phyloP scores from a whole-genome alignment of 1,284 basidiomycete genomes.

The Heimioporus retisporus region DNA sequence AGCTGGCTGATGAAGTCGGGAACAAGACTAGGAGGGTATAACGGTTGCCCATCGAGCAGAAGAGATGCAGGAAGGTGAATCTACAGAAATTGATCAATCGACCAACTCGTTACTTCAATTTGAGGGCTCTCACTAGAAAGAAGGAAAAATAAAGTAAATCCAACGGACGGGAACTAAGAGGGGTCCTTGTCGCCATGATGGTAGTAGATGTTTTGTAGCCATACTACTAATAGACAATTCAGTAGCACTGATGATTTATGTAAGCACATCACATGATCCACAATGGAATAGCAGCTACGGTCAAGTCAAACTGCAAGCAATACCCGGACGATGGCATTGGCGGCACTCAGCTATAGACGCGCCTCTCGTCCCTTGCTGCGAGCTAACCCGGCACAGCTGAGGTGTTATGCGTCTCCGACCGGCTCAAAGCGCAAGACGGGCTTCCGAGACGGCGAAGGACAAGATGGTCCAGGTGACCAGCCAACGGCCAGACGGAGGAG shows the following conservation, averaged over 20 bases:
- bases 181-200: slow-evolving; percentile 23
- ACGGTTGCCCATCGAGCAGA: slow-evolving; percentile 72
- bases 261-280: slow-evolving; percentile 14
- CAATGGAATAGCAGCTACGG: neutral
- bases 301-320: neutral
- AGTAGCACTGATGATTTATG: neutral
- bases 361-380: slow-evolving; percentile 14
- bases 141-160: slow-evolving; percentile 74
- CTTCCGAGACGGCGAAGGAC: slow-evolving; percentile 16
- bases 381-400: slow-evolving; percentile 3
- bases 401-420: slow-evolving; percentile 34
- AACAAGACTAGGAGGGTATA: slow-evolving; percentile 66
- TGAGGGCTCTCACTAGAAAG: slow-evolving; percentile 59
- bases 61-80: slow-evolving; percentile 73
- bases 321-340: slow-evolving; percentile 19
- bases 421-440: slow-evolving; percentile 37
- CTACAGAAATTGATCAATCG: slow-evolving; percentile 43
- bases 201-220: neutral
- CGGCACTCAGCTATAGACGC: slow-evolving; percentile 25
- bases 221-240: no score
- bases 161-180: slow-evolving; percentile 64
- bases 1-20: slow-evolving; percentile 58
- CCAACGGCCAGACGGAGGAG: slow-evolving; percentile 37
- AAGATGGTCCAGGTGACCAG: slow-evolving; percentile 30
- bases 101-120: neutral